Conservation (phyloP, 2,329 filamentous ascomycete genomes). For the Microdochium bolleyi region DNA sequence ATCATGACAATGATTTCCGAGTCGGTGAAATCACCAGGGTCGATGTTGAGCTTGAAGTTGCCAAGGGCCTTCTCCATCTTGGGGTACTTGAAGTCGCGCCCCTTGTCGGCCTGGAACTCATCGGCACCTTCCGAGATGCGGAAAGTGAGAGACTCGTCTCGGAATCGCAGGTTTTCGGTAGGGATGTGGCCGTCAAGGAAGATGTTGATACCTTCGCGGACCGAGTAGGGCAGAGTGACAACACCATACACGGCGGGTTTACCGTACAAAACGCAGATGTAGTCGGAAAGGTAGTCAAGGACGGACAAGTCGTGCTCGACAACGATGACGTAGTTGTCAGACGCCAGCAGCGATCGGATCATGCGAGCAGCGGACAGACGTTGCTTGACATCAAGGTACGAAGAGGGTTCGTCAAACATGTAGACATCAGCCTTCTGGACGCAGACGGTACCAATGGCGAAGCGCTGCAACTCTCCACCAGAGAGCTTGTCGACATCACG, state of each 20-base stretch:
- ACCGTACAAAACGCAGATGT: constrained; percentile 95
- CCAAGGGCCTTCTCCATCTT: constrained; percentile 89
- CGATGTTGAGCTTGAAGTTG: constrained; percentile 75
- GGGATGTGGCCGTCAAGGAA: constrained; percentile 98
- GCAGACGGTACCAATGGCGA: constrained; percentile 91
- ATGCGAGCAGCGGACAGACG: constrained; percentile 86
- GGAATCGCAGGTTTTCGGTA: constrained; percentile 96
- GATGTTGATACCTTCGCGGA: constrained; percentile 98
- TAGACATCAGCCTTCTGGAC: constrained; percentile 96
- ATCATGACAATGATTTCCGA: constrained; percentile 99
- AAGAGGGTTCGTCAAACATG: constrained; percentile 99
- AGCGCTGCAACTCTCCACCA: constrained; percentile 96
- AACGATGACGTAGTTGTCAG: constrained; percentile 94
- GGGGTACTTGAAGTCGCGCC: constrained; percentile 80
- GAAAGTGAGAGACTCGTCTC: constrained; percentile 94
- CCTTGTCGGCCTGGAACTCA: constrained; percentile 78
- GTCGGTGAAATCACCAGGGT: constrained; percentile 84
- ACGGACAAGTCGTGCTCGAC: constrained; percentile 99
- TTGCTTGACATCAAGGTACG: constrained; percentile 98
- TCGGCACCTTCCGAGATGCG: constrained; percentile 84
- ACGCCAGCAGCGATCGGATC: constrained; percentile 81
- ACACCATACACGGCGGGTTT: constrained; percentile 95
- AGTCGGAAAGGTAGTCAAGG: constrained; percentile 96
- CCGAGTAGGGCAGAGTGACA: constrained; percentile 88
- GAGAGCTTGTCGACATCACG: constrained; percentile 87